Evolutionary conservation across 2,329 filamentous ascomycete genomes (phyloP), one percentile per base, ranked within the genome.

Genomic region (Grosmannia clavigera): DNA sequence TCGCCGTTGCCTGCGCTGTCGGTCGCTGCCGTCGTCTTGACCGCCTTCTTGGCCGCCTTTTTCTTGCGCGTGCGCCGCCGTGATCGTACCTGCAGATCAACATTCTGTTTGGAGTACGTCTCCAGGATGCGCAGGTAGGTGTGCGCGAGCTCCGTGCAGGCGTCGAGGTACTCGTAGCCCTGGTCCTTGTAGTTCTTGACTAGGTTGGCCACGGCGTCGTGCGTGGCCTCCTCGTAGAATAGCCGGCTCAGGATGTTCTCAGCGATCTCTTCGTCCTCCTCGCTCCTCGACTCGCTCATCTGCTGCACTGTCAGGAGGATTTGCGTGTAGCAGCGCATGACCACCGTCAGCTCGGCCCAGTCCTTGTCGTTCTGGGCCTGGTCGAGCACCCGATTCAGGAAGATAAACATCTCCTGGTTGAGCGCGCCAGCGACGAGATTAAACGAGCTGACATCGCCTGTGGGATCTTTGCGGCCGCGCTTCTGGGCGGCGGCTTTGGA

Each of bases 221-320:
- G 92, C 0, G 92, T 96, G 0, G 89, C 83, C 69, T 97, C 91
- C 72, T 99, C 94, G 73, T 99, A 99, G 71, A 99, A 99, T n/a
- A 99, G 90, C 63, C 92, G 89, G 67, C 88, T 95, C 58, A 96
- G 83, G 14, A 95, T 96, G 66, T 99, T 99, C 70, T 99, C 92
- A 0, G 94, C 92, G 70, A 99, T 97, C 67, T 97, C 94, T 69
- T 95, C 88, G 65, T 99, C 90, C n/a, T 96, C 92, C 64, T 96
- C 92, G 35, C 89, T 81, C 0, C 82, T 80, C 1, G 90, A 94
- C 55, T 88, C 84, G 1, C 85, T 79, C 92, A 99, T 97, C 63
- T 95, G 90, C 67, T 96, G 91, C 2, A 97, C 87, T 0, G 92
- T 96, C 31, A 96, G 79, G 25, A 96, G 78, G 65, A 97, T 94